These are phyloP conservation scores for Phytophthora chlamydospora DNA, from an alignment of 352 stramenopile genomes.

Conservation along the genomic window DNA sequence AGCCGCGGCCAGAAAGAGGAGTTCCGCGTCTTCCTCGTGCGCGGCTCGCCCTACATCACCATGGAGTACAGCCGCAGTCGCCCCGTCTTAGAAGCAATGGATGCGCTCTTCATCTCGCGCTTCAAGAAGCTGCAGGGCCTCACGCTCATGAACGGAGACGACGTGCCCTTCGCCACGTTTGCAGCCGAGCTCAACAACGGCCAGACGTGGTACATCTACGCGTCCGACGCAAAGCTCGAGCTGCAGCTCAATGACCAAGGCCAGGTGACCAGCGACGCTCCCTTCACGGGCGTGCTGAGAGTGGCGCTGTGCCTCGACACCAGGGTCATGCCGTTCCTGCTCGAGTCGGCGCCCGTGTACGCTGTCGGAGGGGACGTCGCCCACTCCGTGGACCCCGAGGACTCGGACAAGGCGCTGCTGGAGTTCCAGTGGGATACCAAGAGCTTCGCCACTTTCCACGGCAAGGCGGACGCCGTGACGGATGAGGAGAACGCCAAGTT, in stretches of 20 bases:
- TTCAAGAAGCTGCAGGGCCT: constrained; percentile 58
- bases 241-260: constrained; percentile 47
- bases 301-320: constrained; percentile 53
- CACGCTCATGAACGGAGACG: constrained; percentile 47
- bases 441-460: constrained; percentile 43
- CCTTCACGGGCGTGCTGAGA: constrained; percentile 64
- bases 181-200: constrained; percentile 58
- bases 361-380: constrained; percentile 58
- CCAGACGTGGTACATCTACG: constrained; percentile 73
- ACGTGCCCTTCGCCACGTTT: constrained; percentile 57
- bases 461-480: constrained; percentile 7
- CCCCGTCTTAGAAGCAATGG: constrained; percentile 60
- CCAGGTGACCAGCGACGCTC: constrained; percentile 35
- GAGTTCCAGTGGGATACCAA: constrained; percentile 73
- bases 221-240: constrained; percentile 53
- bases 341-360: constrained; percentile 68
- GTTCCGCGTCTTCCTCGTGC: constrained; percentile 70
- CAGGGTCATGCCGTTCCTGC: constrained; percentile 48
- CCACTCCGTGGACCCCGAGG: constrained; percentile 46
- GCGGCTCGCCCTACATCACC: constrained; percentile 83
- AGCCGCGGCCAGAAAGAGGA: constrained; percentile 36
- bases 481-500: constrained; percentile 45
- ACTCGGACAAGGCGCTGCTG: constrained; percentile 40
- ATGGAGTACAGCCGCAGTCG: constrained; percentile 61
- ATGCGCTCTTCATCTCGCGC: constrained; percentile 52